A percentile compares a stretch with the other conserved stretches of the same genome.
Evolutionary conservation across 768 basidiomycete genomes (phyloP).

Genomic region (Mycena pura): DNA sequence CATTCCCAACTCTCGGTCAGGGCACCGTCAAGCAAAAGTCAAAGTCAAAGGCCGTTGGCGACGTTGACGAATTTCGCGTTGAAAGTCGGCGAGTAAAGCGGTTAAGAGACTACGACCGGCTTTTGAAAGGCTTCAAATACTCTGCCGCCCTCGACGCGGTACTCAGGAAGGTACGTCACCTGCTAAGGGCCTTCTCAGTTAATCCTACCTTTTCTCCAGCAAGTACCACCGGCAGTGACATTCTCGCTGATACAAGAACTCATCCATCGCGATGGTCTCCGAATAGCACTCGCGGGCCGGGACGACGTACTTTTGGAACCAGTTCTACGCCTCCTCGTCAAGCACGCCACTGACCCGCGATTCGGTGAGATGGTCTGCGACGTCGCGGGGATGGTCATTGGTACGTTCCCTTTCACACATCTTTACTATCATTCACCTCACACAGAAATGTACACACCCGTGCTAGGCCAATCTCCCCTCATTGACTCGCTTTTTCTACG

Average conservation of each 20-base stretch:
- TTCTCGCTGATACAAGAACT: constrained; percentile 95
- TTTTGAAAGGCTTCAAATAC: constrained; percentile 93
- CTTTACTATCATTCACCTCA: constrained; percentile 12
- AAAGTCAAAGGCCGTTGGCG: constrained; percentile 58
- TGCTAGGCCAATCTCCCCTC: constrained; percentile 92
- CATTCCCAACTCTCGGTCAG: constrained; percentile 61
- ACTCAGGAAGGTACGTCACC: constrained; percentile 69
- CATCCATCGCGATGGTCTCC: constrained; percentile 88
- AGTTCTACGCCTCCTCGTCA: constrained; percentile 83
- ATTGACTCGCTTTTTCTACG: constrained; percentile 87
- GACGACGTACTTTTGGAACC: constrained; percentile 95
- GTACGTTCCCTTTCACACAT: constrained; percentile 46
- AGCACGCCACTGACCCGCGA: constrained; percentile 86
- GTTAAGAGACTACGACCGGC: constrained; percentile 86
- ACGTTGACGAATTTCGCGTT: constrained; percentile 78
- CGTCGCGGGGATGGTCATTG: constrained; percentile 80
- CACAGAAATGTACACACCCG: constrained; percentile 88
- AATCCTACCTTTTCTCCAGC: constrained; percentile 55
- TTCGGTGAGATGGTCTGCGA: constrained; percentile 92
- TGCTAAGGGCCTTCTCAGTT: not conserved
- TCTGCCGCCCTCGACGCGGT: constrained; percentile 94
- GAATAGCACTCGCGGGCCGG: constrained; percentile 84
- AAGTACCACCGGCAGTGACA: constrained; percentile 81
- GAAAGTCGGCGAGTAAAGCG: constrained; percentile 73
- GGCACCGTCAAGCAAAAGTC: constrained; percentile 56